Conservation (phyloP, 2,329 filamentous ascomycete species). For the Neodidymelliopsis sp. region DNA sequence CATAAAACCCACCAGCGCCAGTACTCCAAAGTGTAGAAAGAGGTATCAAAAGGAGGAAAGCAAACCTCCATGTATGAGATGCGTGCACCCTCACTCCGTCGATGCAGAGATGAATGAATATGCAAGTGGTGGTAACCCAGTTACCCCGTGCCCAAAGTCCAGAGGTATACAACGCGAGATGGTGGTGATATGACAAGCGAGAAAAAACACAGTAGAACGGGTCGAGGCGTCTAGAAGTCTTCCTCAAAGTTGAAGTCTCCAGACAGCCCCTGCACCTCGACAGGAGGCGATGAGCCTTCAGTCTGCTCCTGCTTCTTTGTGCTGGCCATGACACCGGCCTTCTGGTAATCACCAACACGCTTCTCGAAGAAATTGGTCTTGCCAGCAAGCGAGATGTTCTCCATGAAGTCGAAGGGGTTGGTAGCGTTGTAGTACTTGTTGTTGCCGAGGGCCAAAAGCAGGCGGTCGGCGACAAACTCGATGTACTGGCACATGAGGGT, state of each 20-base stretch:
- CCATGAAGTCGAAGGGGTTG: constrained; percentile 99
- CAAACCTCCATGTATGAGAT: constrained; percentile 4
- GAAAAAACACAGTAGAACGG: constrained; percentile 17
- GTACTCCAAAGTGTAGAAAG: constrained; percentile 27
- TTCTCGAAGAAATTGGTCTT: constrained; percentile 99
- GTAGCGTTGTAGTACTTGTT: constrained; percentile 89
- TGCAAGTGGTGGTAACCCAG: constrained; percentile 30
- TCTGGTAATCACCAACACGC: constrained; percentile 99
- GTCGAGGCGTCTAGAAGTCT: constrained; percentile 76
- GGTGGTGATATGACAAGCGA: constrained; percentile 23
- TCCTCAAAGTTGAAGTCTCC: constrained; percentile 95
- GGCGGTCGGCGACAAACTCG: constrained; percentile 97
- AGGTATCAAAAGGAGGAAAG: constrained; percentile 19
- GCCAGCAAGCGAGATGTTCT: constrained; percentile 97
- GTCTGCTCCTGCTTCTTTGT: constrained; percentile 73
- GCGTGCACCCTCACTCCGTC: constrained; percentile 34
- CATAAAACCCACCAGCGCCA: constrained; percentile 23
- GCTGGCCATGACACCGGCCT: constrained; percentile 97
- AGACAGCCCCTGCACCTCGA: constrained; percentile 54
- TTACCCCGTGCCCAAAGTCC: constrained; percentile 31
- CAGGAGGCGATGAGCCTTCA: constrained; percentile 53
- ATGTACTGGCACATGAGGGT: constrained; percentile 99
- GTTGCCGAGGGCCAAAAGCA: constrained; percentile 91
- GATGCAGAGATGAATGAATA: constrained; percentile 44
- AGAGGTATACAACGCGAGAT: constrained; percentile 39